A percentile compares a stretch with the other conserved stretches of the same genome.
Conservation (phyloP, 257 asterid species). For the Plantago ovata region DNA sequence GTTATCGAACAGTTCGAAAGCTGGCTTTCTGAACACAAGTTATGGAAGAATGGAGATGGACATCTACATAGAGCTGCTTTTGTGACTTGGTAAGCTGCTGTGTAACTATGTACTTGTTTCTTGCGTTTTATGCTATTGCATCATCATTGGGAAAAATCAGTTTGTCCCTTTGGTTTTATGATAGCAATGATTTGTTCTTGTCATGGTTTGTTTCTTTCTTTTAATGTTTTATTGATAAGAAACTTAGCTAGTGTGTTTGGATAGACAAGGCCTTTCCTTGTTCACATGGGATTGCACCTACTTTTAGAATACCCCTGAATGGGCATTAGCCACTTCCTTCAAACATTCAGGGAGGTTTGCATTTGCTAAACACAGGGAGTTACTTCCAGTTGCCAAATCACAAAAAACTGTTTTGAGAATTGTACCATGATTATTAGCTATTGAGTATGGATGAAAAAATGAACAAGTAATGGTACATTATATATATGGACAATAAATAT, state of each 20-base stretch:
- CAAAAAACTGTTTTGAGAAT: not conserved
- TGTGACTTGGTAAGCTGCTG: constrained; percentile 72
- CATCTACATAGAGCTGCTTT: constrained; percentile 71
- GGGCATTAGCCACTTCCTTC: not conserved
- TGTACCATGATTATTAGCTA: not conserved
- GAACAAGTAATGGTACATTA: not conserved
- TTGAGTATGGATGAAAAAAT: not conserved
- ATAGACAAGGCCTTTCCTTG: too few species aligned
- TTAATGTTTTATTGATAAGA: too few species aligned
- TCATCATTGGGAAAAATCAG: too few species aligned
- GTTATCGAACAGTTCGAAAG: constrained; percentile 79
- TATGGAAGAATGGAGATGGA: constrained; percentile 50
- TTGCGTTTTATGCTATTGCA: not conserved
- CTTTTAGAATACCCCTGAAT: too few species aligned
- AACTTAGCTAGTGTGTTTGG: too few species aligned
- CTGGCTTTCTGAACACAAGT: constrained; percentile 52
- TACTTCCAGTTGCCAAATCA: not conserved
- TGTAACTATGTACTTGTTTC: not conserved
- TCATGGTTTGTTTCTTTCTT: too few species aligned
- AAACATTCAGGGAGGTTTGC: not conserved
- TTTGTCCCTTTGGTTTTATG: too few species aligned
- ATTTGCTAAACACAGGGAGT: not conserved
- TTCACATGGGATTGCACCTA: too few species aligned
- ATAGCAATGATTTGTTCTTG: too few species aligned
- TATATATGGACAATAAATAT: not conserved